A percentile compares a stretch with the other conserved stretches of the same genome.
These are phyloP conservation scores for Sordariomycetes sp. DNA, from an alignment of 2,329 filamentous ascomycete species.

Conservation along the genomic window DNA sequence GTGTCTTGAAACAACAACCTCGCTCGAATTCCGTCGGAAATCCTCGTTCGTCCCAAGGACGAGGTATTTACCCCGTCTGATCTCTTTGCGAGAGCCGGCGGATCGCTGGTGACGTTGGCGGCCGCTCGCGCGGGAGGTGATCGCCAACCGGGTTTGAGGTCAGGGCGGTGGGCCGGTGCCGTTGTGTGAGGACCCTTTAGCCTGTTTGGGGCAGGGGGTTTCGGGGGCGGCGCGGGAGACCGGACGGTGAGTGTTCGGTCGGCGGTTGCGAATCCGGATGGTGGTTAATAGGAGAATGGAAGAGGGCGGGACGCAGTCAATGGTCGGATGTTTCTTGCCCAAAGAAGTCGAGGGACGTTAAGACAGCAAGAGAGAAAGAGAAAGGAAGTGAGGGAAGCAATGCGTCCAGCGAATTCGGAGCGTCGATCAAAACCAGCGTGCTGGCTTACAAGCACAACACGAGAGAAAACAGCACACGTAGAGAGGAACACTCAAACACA, in stretches of 20 bases:
- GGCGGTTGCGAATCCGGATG: not conserved
- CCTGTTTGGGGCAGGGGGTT: not conserved
- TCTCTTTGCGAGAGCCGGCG: not conserved
- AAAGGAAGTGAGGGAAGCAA: not conserved
- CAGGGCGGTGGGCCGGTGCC: not conserved
- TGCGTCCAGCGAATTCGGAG: not conserved
- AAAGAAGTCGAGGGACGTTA: not conserved
- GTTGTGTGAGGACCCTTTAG: not conserved
- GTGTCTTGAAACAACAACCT: not conserved
- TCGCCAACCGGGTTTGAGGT: not conserved
- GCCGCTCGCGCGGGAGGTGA: not conserved
- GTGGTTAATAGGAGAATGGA: not conserved
- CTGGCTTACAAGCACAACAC: not conserved
- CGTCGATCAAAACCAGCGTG: not conserved
- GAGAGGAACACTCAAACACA: not conserved
- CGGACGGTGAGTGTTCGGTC: not conserved
- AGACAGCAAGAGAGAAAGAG: not conserved
- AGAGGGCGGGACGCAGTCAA: not conserved
- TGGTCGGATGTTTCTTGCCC: not conserved
- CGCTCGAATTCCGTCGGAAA: not conserved
- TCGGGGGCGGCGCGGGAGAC: not conserved
- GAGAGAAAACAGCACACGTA: not conserved
- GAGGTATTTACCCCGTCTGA: not conserved
- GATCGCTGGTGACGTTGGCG: not conserved
- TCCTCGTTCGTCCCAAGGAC: not conserved